These are phyloP conservation scores for Allium cepa DNA, from an alignment of 106 monocot species.

Conservation along the genomic window DNA sequence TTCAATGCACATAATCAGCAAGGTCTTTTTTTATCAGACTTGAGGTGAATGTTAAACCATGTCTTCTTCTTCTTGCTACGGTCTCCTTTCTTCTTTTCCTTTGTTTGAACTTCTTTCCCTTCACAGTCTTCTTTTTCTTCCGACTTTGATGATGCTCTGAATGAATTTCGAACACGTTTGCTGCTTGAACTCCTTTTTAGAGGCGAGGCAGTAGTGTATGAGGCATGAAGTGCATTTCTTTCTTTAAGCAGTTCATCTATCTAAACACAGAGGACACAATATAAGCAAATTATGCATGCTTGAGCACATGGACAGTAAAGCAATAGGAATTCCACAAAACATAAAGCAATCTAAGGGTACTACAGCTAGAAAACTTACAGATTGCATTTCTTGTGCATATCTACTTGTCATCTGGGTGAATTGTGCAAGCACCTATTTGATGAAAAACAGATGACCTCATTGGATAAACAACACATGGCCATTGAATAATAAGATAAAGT, in stretches of 20 bases:
- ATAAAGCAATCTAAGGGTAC: neutral
- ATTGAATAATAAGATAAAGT: neutral
- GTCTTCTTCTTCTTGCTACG: slow-evolving; percentile 53
- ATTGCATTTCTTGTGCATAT: slow-evolving; percentile 85
- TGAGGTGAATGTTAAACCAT: slow-evolving; percentile 80
- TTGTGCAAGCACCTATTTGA: slow-evolving; percentile 62
- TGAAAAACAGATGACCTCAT: neutral
- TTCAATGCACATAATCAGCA: slow-evolving; percentile 33
- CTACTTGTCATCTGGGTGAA: slow-evolving; percentile 92
- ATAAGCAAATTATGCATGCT: neutral
- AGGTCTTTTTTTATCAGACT: slow-evolving; percentile 59
- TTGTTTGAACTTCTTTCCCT: slow-evolving; percentile 18
- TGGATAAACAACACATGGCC: neutral
- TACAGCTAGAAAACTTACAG: slow-evolving; percentile 34
- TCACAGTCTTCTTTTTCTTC: neutral
- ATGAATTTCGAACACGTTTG: slow-evolving; percentile 32
- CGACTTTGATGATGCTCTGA: slow-evolving; percentile 20
- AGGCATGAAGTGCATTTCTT: slow-evolving; percentile 68
- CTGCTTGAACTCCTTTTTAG: slow-evolving; percentile 58
- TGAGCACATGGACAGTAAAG: neutral
- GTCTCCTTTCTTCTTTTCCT: slow-evolving; percentile 43
- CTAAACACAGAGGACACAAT: slow-evolving; percentile 25
- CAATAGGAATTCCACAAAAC: neutral
- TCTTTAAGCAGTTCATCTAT: slow-evolving; percentile 85
- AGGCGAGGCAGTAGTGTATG: slow-evolving; percentile 55